Conservation (phyloP, 805 yeast species). For the Saturnispora gosingensis region DNA sequence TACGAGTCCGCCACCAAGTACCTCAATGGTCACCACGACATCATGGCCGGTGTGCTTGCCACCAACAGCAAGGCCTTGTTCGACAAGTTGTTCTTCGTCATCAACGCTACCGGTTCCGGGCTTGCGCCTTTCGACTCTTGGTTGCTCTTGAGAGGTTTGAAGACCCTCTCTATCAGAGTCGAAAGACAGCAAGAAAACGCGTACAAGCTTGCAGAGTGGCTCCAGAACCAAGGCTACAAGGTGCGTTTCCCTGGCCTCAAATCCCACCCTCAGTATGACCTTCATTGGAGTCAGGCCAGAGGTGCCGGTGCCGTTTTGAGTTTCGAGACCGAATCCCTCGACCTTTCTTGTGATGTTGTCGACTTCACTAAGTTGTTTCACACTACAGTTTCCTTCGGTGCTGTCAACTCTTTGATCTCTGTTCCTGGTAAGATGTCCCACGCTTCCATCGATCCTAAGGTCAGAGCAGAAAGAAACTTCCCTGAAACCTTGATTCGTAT, state of each 20-base stretch:
- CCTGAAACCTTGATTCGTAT: constrained; percentile 88
- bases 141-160: constrained; percentile 80
- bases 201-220: constrained; percentile 61
- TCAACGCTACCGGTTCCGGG: constrained; percentile 88
- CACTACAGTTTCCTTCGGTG: constrained; percentile 89
- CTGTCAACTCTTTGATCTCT: constrained; percentile 85
- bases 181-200: constrained; percentile 86
- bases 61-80: constrained; percentile 56
- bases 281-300: constrained; percentile 65
- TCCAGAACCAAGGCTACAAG: constrained; percentile 56
- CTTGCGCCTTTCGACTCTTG: constrained; percentile 89
- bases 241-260: constrained; percentile 82
- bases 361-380: constrained; percentile 71
- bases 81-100: constrained; percentile 59
- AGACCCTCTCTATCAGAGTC: constrained; percentile 76
- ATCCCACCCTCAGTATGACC: constrained; percentile 70
- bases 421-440: constrained; percentile 96
- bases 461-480: constrained; percentile 78
- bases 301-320: constrained; percentile 89
- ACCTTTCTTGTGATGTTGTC: constrained; percentile 59
- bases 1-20: constrained; percentile 93
- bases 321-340: constrained; percentile 76
- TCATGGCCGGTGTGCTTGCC: constrained; percentile 92
- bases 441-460: constrained; percentile 86
- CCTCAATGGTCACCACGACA: constrained; percentile 89